Percentiles rank a stretch among this genome's conserved stretches.
Evolutionary conservation across 805 yeast species (phyloP).

Genomic region (Hanseniaspora clermontiae): DNA sequence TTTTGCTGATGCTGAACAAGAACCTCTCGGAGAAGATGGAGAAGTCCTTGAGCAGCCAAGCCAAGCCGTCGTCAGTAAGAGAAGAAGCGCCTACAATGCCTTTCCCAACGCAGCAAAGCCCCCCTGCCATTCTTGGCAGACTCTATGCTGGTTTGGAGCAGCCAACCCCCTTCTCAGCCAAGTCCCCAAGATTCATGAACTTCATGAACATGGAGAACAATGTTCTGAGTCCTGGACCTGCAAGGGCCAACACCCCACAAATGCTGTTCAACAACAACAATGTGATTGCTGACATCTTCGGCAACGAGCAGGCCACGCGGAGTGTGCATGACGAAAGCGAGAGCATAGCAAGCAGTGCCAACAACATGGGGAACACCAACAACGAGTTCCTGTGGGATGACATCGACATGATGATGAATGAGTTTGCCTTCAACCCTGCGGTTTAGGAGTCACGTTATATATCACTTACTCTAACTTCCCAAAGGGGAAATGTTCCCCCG

Average conservation of each 20-base stretch:
- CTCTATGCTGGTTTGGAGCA: neutral
- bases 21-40: neutral
- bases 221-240: neutral
- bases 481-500: neutral
- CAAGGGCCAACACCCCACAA: neutral
- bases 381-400: slow-evolving; percentile 47
- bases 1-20: slow-evolving; percentile 3
- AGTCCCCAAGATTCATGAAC: slow-evolving; percentile 5
- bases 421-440: slow-evolving; percentile 70
- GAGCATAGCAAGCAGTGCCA: slow-evolving; percentile 3
- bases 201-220: slow-evolving; percentile 6
- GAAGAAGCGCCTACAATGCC: slow-evolving; percentile 14
- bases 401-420: slow-evolving; percentile 80
- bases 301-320: neutral
- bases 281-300: neutral
- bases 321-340: slow-evolving; percentile 7
- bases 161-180: slow-evolving; percentile 8
- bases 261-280: neutral
- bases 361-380: neutral
- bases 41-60: neutral
- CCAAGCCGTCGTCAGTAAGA: slow-evolving; percentile 1
- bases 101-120: neutral
- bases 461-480: neutral
- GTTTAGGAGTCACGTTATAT: slow-evolving; percentile 21
- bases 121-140: neutral